Conservation (phyloP, 768 basidiomycete genomes). For the Stropharia rugosoannulata region DNA sequence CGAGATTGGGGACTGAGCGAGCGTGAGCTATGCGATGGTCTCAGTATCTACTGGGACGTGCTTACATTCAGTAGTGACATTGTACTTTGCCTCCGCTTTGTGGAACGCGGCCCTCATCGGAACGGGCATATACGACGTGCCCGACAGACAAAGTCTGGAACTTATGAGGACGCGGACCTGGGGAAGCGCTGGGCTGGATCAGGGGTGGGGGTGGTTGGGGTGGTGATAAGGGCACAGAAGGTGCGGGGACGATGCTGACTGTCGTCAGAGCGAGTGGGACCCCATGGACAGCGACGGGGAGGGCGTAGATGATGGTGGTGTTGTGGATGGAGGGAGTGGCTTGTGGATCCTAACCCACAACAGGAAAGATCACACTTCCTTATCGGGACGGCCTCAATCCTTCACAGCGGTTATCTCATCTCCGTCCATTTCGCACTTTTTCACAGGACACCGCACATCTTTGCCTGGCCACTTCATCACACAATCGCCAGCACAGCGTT, state of each 20-base stretch:
- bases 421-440: conserved; percentile 30
- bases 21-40: not conserved
- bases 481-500: not conserved
- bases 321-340: conserved; percentile 15
- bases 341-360: conserved; percentile 18
- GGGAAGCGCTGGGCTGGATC: not conserved
- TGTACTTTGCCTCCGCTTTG: conserved; percentile 55
- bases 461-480: not conserved
- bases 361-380: conserved; percentile 17
- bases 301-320: conserved; percentile 12
- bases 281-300: conserved; percentile 1
- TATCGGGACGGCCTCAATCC: conserved; percentile 14
- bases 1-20: conserved; percentile 66
- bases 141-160: conserved; percentile 12
- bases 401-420: conserved; percentile 28
- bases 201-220: not conserved
- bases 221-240: not conserved
- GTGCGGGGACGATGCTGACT: too few species aligned
- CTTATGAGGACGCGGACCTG: conserved; percentile 2
- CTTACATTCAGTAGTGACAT: conserved; percentile 59
- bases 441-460: not conserved
- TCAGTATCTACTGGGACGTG: conserved; percentile 9
- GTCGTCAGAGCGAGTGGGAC: not conserved
- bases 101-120: conserved; percentile 45
- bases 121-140: conserved; percentile 41